These are phyloP conservation scores for Mortierella sp. DNA, from an alignment of 371 early-diverging fungal genomes.

Conservation along the genomic window DNA sequence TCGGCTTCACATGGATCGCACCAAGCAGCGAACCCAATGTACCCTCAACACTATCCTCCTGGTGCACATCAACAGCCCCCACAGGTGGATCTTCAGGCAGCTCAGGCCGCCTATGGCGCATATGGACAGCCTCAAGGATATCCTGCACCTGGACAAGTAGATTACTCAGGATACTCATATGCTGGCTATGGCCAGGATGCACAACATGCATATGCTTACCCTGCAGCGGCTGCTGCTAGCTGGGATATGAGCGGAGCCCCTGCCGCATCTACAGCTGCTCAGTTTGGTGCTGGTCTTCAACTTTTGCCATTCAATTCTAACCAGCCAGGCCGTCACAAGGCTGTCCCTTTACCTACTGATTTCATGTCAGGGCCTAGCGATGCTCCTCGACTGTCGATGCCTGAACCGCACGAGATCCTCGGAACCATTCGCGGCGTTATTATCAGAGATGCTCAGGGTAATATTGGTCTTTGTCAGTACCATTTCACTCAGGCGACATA, in stretches of 20 bases:
- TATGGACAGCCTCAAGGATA: slow-evolving; percentile 40
- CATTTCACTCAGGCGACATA: slow-evolving; percentile 56
- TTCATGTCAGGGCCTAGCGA: slow-evolving; percentile 66
- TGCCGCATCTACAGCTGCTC: slow-evolving; percentile 15
- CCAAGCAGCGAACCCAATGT: slow-evolving; percentile 16
- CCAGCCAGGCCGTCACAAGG: slow-evolving; percentile 61
- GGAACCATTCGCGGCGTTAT: slow-evolving; percentile 64
- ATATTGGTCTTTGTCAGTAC: slow-evolving; percentile 66
- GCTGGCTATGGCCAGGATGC: slow-evolving; percentile 36
- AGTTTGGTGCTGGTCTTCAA: slow-evolving; percentile 22
- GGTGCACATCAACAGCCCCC: slow-evolving; percentile 33
- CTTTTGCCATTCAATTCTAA: slow-evolving; percentile 52
- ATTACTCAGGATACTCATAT: slow-evolving; percentile 40
- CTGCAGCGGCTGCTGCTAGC: slow-evolving; percentile 27
- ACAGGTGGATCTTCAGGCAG: slow-evolving; percentile 30
- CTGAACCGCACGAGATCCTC: slow-evolving; percentile 63
- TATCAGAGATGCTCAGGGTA: slow-evolving; percentile 66
- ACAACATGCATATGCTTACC: slow-evolving; percentile 32
- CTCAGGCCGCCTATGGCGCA: slow-evolving; percentile 35
- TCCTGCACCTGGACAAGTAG: slow-evolving; percentile 31
- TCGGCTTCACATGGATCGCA: slow-evolving; percentile 24
- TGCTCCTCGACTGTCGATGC: slow-evolving; percentile 67
- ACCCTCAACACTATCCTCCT: slow-evolving; percentile 34
- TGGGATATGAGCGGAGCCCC: slow-evolving; percentile 40
- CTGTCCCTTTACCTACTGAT: slow-evolving; percentile 65